These are phyloP conservation scores for Telfairia occidentalis DNA, from an alignment of 331 rosid genomes.

Conservation along the genomic window DNA sequence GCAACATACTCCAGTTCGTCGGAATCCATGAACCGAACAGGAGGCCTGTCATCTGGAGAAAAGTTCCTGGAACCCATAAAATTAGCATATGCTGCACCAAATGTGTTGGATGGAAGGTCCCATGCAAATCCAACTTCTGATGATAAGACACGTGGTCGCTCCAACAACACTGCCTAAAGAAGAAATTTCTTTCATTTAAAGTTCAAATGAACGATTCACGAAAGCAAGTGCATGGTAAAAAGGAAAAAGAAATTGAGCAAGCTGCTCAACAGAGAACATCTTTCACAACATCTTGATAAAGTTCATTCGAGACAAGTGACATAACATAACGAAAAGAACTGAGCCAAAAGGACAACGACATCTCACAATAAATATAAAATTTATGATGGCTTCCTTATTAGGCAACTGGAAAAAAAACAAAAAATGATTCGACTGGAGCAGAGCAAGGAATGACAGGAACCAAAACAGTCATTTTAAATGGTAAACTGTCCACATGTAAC, in stretches of 20 bases:
- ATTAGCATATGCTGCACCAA: slow-evolving; percentile 79
- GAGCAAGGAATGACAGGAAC: not conserved
- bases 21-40: slow-evolving; percentile 78
- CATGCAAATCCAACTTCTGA: slow-evolving; percentile 75
- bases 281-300: not conserved
- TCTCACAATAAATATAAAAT: not conserved
- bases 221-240: not conserved
- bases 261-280: not conserved
- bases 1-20: slow-evolving; percentile 69
- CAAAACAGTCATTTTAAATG: not conserved
- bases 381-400: not conserved
- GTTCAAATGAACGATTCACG: not conserved
- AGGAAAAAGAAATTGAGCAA: not conserved
- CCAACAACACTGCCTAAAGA: slow-evolving; percentile 53
- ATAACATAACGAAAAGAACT: not conserved
- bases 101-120: slow-evolving; percentile 72
- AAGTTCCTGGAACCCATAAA: slow-evolving; percentile 95
- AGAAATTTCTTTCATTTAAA: not conserved
- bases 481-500: not conserved
- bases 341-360: not conserved
- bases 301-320: not conserved
- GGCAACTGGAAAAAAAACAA: not conserved
- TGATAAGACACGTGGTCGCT: slow-evolving; percentile 67
- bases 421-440: not conserved
- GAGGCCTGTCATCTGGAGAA: slow-evolving; percentile 85